Evolutionary conservation across 208 protist species (phyloP).

Genomic region (Leishmania martiniquensis): DNA sequence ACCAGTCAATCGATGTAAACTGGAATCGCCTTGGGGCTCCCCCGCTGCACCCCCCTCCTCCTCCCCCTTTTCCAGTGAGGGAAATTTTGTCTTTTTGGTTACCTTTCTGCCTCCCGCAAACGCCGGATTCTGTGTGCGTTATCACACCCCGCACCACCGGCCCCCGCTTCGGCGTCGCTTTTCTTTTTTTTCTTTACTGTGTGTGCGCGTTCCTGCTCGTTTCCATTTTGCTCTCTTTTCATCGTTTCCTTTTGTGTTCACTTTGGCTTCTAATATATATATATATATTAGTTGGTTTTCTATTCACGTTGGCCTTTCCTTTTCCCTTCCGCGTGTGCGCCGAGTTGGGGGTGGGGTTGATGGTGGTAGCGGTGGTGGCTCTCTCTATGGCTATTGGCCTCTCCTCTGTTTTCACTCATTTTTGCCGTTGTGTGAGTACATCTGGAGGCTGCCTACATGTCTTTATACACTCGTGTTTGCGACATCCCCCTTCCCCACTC

Average conservation of each 20-base stretch:
- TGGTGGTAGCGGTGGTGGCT: no score
- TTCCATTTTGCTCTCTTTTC: neutral
- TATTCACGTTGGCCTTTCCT: neutral
- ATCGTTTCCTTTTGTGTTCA: neutral
- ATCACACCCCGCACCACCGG: neutral
- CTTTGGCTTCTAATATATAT: neutral
- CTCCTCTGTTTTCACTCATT: neutral
- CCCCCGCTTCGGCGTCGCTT: neutral
- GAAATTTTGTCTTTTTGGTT: neutral
- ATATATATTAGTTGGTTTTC: neutral
- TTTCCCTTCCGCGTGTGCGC: neutral
- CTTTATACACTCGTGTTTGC: slow-evolving; percentile 18
- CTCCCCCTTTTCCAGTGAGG: neutral
- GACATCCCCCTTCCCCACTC: neutral
- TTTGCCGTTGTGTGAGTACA: neutral
- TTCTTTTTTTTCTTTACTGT: neutral
- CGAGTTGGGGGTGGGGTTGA: no score
- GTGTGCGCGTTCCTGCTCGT: neutral
- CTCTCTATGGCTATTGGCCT: neutral
- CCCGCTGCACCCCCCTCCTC: neutral
- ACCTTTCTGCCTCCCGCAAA: neutral
- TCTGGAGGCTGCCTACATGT: slow-evolving; percentile 3
- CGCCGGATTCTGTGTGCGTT: neutral
- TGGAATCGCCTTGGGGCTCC: neutral
- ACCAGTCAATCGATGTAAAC: neutral